Evolutionary conservation across 306 rosid species (phyloP), one percentile per base, ranked within the genome.

Genomic region (Prunus mume): DNA sequence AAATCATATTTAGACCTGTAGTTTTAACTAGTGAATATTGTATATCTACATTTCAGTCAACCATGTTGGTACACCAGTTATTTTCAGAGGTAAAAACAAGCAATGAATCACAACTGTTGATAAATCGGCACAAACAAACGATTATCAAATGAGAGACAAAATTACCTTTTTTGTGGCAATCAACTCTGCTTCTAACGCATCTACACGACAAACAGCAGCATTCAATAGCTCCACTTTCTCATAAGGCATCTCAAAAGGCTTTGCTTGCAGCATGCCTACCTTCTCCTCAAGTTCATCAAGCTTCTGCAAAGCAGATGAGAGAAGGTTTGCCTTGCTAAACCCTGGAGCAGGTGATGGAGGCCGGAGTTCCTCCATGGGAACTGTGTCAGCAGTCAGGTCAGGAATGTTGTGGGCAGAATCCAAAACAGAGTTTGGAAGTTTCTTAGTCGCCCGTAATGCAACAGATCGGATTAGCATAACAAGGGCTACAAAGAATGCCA

Each of bases 141-240:
- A 74, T 38, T 38, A 68, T 65, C 32, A 74, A 32, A 45, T 61
- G 76, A 52, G 73, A 66, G 72, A 74, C 45, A 19, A 11, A 51
- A 28, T 73, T 67, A 90, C 97, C 96, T 88, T 91, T 81, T 91
- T 90, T 12, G 98, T 90, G 10, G 93, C 78, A 47, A 93, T 93
- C 69, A 91, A 84, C 88, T 93, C 97, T 14, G 97, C 94, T 84
- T 91, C 97, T 84, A 91, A 81, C 15, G 91, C 98, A 81, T 93
- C 96, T 75, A 86, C 98, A 2, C 91, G 97, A 81, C 82, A 88
- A 79, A 91, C 95, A 32, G 98, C 98, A 68, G 95, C 98, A 83
- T 93, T 93, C 64, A 93, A 81, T 64, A 93, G 86, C 82, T 91
- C 97, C 62, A 79, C 98, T 88, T 93, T 93, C 80, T 93, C 98